Base-by-base conservation (phyloP, 2,329 filamentous ascomycete genomes). In the Aspergillus terreus region DNA sequence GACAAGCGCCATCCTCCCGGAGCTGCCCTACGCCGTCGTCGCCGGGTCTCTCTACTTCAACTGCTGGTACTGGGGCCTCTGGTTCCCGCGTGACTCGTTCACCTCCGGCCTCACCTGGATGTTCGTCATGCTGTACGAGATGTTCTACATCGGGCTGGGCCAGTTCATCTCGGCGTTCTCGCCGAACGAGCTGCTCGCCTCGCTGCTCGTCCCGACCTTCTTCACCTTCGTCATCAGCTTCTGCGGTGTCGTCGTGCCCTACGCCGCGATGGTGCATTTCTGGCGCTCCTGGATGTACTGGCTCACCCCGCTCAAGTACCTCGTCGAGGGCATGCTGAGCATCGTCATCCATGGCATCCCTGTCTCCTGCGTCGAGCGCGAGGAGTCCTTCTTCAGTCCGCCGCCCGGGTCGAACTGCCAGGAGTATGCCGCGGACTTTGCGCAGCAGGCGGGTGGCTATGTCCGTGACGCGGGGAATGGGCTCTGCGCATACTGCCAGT, bases 181-280 rank as follows among this genome's bases (percentile, higher is more conserved):
- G 1, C 84, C 85, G 1, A 88, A 88, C 63, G 82, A 84, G 53
- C 71, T 87, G 3, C 76, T 88, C 15, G 85, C 85, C 1, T 84
- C 82, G 4, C 69, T 88, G 0, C 73, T 88, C 1, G 84, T 88
- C 1, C 86, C 86, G 0, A 65, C 87, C 4, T 86, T 88, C 69
- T 87, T 88, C 71, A 78, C 85, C 23, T 88, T 83, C 38, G 74
- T 90, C 2, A 78, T 89, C 7, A 81, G 80, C 1, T 91, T 92
- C 73, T 90, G 86, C 59, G 88, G 88, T 55, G 85, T 91, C 1
- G 75, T 90, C 4, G 87, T 90, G 0, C 86, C 87, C 0, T 88
- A 85, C 56, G 61, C 61, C 0, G 77, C 78, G 23, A 77, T 91
- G 19, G 80, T 83, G 7, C 59, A 68, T 0, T 90, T 90, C 68